Evolutionary conservation across 2,329 filamentous ascomycete genomes (phyloP).

Genomic region (Neonectria coccinea): DNA sequence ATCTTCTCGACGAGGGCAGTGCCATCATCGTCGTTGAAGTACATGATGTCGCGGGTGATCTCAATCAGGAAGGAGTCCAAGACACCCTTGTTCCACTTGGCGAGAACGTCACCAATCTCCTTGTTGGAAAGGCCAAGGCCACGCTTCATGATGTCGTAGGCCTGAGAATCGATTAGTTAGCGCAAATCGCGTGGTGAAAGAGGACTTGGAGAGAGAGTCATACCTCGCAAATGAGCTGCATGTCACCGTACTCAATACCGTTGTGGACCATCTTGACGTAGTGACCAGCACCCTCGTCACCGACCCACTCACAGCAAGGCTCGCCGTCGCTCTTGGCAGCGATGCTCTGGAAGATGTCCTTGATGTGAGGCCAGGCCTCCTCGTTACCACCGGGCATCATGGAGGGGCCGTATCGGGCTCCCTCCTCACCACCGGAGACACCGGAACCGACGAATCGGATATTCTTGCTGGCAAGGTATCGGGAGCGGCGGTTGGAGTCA

Average conservation of each 20-base stretch:
- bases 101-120: conserved; percentile 95
- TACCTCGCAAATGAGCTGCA: conserved; percentile 99
- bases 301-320: conserved; percentile 99
- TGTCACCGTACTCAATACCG: conserved; percentile 99
- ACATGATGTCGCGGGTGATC: conserved; percentile 98
- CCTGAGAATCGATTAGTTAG: conserved; percentile 64
- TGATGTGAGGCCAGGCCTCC: conserved; percentile 97
- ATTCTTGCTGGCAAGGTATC: conserved; percentile 87
- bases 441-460: conserved; percentile 96
- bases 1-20: conserved; percentile 97
- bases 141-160: conserved; percentile 99
- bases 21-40: conserved; percentile 96
- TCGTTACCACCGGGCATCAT: conserved; percentile 99
- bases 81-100: conserved; percentile 98
- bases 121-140: conserved; percentile 88
- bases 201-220: conserved; percentile 42
- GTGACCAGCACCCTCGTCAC: conserved; percentile 98
- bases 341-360: conserved; percentile 99
- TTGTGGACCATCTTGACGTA: conserved; percentile 99
- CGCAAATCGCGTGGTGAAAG: not conserved
- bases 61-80: conserved; percentile 99
- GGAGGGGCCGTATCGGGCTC: conserved; percentile 95
- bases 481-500: conserved; percentile 96
- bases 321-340: conserved; percentile 97
- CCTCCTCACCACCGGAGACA: conserved; percentile 99